Base-by-base conservation (phyloP, 1,139 yeast species). In the Protomyces macrosporus region DNA sequence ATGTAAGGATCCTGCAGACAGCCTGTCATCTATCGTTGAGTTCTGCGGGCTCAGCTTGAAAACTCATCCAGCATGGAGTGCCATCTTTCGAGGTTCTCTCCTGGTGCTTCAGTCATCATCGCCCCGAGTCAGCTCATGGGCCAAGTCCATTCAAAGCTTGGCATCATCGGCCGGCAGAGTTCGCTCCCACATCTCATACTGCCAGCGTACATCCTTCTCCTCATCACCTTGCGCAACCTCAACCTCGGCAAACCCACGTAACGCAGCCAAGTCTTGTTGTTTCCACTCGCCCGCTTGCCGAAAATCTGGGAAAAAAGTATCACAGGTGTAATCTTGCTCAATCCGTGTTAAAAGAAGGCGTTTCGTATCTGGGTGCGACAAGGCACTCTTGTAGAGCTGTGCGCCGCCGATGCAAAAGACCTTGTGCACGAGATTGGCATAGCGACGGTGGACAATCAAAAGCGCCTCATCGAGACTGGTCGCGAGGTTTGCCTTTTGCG, bases 401-500 rank as follows among this genome's bases (percentile, higher is more conserved):
- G 95, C 93, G 0, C 99, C 99, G 2, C 99, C 99, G 68, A 93
- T 93, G 42, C 95, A 80, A 72, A 85, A 93, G 0, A 91, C 79
- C 64, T 83, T 32, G 52, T 63, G 63, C 34, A 62, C 51, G 9
- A 48, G 57, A n/a, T 53, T 64, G 30, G 36, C 14, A 33, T 60
- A 63, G 23, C 54, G 62, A 23, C 55, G 51, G 33, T 60, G 57
- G 12, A 58, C 52, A 12, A 51, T 50, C 4, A 58, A 42, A 4
- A 58, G 52, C 6, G 62, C 62, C 39, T 58, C 60, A 34, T 55
- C 62, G 33, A 64, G 58, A 32, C 62, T 58, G 30, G 40, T 39
- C 12, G 62, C 62, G 34, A 58, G 52, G 35, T 39, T 6, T 23
- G 42, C 40, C 14, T 33, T 32, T 36, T 58, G 62, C 9, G 52